Evolutionary conservation across 495 filamentous ascomycete genomes (phyloP).

Genomic region (Lepidopterella palustris): DNA sequence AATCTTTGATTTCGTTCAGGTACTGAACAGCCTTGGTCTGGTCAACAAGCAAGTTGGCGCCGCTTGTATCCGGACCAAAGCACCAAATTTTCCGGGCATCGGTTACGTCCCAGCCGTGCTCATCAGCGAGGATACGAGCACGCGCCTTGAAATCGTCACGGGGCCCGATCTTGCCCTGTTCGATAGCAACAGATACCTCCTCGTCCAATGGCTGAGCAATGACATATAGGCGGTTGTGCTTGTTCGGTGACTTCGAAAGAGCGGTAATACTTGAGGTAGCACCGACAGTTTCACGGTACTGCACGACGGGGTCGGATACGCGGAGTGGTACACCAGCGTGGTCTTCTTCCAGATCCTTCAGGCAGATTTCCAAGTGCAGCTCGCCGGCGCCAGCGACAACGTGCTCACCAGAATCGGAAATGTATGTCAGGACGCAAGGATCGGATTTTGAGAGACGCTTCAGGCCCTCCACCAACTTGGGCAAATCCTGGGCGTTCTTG

Average conservation of each 20-base stretch:
- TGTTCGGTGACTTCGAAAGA: constrained; percentile 99
- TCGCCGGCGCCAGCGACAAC: constrained; percentile 98
- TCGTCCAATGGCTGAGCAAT: constrained; percentile 81
- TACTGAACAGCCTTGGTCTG: constrained; percentile 99
- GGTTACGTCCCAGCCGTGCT: constrained; percentile 98
- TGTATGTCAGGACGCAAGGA: constrained; percentile 88
- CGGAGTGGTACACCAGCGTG: constrained; percentile 96
- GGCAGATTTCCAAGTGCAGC: constrained; percentile 98
- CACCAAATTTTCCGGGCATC: constrained; percentile 99
- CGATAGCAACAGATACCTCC: constrained; percentile 85
- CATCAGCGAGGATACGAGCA: constrained; percentile 93
- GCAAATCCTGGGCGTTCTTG: constrained; percentile 99
- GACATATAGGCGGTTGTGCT: constrained; percentile 99
- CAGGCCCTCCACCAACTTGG: constrained; percentile 99
- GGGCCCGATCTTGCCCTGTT: constrained; percentile 83
- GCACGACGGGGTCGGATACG: constrained; percentile 93
- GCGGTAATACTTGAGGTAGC: constrained; percentile 83
- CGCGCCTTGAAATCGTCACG: constrained; percentile 99
- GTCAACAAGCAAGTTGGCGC: constrained; percentile 97
- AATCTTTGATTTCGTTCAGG: constrained; percentile 99
- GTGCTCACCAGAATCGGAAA: constrained; percentile 92
- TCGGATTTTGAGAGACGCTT: constrained; percentile 99
- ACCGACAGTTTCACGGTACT: constrained; percentile 93
- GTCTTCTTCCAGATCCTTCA: constrained; percentile 99
- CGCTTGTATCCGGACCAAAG: constrained; percentile 96